A percentile compares a stretch with the other conserved stretches of the same genome.
These are phyloP conservation scores for Sicyos edulis DNA, from an alignment of 306 rosid species.

Conservation along the genomic window DNA sequence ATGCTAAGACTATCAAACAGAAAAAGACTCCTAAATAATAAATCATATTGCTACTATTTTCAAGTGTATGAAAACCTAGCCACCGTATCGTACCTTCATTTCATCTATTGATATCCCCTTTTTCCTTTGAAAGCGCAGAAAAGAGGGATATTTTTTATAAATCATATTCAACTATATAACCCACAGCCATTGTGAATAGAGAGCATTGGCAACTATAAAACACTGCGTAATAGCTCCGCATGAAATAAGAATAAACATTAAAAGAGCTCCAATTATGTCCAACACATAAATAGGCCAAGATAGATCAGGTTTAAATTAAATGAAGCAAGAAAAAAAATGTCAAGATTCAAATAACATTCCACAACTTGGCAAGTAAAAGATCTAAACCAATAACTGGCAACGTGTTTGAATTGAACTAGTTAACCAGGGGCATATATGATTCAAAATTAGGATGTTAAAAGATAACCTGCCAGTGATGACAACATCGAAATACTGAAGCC, in stretches of 20 bases:
- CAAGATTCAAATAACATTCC: too few species aligned
- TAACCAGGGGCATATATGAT: background rate
- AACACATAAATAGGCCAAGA: background rate
- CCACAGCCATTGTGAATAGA: background rate
- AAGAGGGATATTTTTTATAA: background rate
- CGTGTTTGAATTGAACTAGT: background rate
- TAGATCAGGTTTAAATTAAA: background rate
- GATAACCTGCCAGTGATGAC: constrained; percentile 90
- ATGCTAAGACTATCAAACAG: background rate
- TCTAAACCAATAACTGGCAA: background rate
- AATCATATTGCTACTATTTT: background rate
- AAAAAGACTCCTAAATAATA: background rate
- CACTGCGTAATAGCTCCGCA: background rate
- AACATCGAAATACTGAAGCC: constrained; percentile 90
- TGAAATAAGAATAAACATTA: background rate
- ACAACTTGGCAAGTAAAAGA: background rate
- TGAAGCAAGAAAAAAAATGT: constrained; percentile 2
- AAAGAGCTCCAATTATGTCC: background rate
- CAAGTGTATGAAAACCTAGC: background rate
- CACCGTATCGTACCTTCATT: background rate
- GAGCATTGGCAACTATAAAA: background rate
- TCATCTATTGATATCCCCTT: background rate
- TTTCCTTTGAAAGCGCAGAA: background rate
- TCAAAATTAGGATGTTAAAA: constrained; percentile 2
- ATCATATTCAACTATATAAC: background rate